Evolutionary conservation across 2,329 filamentous ascomycete genomes (phyloP).

Genomic region (Fusarium palustre): DNA sequence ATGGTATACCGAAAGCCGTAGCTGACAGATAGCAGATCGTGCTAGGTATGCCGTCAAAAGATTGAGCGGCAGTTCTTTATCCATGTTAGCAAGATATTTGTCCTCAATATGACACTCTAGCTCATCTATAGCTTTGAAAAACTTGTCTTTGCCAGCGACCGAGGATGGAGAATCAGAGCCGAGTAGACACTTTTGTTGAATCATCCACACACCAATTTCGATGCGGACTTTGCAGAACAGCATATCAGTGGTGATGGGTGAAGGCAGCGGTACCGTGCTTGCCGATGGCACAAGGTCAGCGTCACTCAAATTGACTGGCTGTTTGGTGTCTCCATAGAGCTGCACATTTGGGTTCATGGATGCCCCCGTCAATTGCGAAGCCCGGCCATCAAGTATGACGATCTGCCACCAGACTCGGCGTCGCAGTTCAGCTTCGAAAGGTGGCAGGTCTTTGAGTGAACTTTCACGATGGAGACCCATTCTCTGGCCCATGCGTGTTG

Average conservation of each 20-base stretch:
- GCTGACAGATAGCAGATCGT: slow-evolving; percentile 1
- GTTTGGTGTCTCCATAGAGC: slow-evolving; percentile 8
- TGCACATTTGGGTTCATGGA: slow-evolving; percentile 15
- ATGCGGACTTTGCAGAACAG: slow-evolving; percentile 13
- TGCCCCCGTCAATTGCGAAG: slow-evolving; percentile 7
- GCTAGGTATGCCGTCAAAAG: slow-evolving; percentile 4
- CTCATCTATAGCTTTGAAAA: slow-evolving; percentile 3
- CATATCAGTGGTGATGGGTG: slow-evolving; percentile 2
- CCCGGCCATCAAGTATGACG: slow-evolving; percentile 5
- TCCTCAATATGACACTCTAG: background rate
- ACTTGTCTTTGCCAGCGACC: background rate
- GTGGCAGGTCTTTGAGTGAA: background rate
- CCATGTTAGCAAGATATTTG: background rate
- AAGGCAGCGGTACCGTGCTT: background rate
- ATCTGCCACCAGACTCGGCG: slow-evolving; percentile 17
- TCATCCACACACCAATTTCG: slow-evolving; percentile 17
- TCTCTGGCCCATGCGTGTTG: slow-evolving; percentile 10
- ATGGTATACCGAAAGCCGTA: background rate
- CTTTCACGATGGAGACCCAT: slow-evolving; percentile 12
- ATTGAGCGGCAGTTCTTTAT: background rate
- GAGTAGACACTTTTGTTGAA: slow-evolving; percentile 7
- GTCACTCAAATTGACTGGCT: slow-evolving; percentile 10
- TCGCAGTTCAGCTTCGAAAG: slow-evolving; percentile 10
- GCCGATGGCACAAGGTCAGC: slow-evolving; percentile 7
- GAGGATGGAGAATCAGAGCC: background rate